Percentiles rank a stretch among this genome's conserved stretches.
Evolutionary conservation across 2,329 filamentous ascomycete species (phyloP).

Genomic region (Xylariaceae sp.): DNA sequence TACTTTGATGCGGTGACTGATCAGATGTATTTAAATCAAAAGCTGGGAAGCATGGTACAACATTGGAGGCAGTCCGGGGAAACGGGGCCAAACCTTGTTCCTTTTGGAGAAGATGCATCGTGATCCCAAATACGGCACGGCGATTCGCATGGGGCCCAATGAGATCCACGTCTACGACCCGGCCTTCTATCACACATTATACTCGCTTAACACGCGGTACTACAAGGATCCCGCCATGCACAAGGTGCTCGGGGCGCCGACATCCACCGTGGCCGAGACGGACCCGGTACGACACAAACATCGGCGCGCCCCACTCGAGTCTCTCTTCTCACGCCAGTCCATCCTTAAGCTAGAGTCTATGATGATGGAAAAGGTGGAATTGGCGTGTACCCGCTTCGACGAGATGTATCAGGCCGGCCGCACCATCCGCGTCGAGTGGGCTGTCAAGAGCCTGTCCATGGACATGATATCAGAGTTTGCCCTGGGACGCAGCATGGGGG

Average conservation of each 20-base stretch:
- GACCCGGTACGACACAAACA: not conserved
- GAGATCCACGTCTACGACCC: slow-evolving; percentile 1
- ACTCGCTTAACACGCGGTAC: not conserved
- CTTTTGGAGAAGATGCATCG: not conserved
- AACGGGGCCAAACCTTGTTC: not conserved
- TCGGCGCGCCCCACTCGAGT: not conserved
- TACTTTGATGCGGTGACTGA: not conserved
- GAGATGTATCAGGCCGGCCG: not conserved
- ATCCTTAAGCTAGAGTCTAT: not conserved
- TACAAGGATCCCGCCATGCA: not conserved
- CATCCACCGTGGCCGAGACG: not conserved
- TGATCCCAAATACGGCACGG: not conserved
- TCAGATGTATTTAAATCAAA: not conserved
- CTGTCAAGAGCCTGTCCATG: not conserved
- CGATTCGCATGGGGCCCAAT: not conserved
- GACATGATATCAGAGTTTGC: slow-evolving; percentile 1
- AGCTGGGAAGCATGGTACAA: slow-evolving; percentile 1
- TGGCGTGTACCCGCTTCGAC: not conserved
- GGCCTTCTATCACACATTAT: not conserved
- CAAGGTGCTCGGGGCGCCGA: not conserved
- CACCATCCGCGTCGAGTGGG: not conserved
- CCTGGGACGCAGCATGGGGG: not conserved
- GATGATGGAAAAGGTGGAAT: not conserved
- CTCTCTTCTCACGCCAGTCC: not conserved
- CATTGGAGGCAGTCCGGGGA: not conserved